These are phyloP conservation scores for Cydonia oblonga DNA, from an alignment of 331 rosid species.

Conservation along the genomic window DNA sequence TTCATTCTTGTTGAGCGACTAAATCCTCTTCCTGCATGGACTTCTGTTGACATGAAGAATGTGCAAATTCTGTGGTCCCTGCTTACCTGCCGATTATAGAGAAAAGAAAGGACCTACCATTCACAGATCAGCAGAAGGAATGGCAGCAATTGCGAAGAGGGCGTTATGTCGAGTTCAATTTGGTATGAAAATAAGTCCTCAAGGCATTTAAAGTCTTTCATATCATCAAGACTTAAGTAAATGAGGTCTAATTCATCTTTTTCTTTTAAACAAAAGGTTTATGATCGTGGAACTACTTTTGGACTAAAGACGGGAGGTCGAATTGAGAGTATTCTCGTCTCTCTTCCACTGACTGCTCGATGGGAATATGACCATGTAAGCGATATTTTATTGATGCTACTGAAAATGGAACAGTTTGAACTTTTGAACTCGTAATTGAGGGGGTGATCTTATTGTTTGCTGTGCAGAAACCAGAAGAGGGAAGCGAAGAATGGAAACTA, in stretches of 20 bases:
- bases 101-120: slow-evolving; percentile 76
- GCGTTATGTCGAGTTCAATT: slow-evolving; percentile 87
- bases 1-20: not conserved
- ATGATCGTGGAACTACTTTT: slow-evolving; percentile 93
- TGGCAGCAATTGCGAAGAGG: slow-evolving; percentile 98
- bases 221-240: not conserved
- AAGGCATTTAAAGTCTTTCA: not conserved
- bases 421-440: not conserved
- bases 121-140: slow-evolving; percentile 68
- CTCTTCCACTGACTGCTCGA: slow-evolving; percentile 84
- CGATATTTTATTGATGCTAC: not conserved
- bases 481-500: slow-evolving; percentile 97
- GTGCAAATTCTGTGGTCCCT: slow-evolving; percentile 88
- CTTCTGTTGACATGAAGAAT: slow-evolving; percentile 44
- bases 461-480: slow-evolving; percentile 88
- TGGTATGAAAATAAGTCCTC: slow-evolving; percentile 38
- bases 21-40: slow-evolving; percentile 1
- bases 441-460: slow-evolving; percentile 7
- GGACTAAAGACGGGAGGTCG: slow-evolving; percentile 97
- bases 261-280: slow-evolving; percentile 44
- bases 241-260: slow-evolving; percentile 2
- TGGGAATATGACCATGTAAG: slow-evolving; percentile 97
- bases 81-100: slow-evolving; percentile 91
- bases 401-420: not conserved
- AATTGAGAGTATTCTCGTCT: slow-evolving; percentile 95